Evolutionary conservation across 805 yeast genomes (phyloP).

Genomic region (Teunomyces aglyptinius): DNA sequence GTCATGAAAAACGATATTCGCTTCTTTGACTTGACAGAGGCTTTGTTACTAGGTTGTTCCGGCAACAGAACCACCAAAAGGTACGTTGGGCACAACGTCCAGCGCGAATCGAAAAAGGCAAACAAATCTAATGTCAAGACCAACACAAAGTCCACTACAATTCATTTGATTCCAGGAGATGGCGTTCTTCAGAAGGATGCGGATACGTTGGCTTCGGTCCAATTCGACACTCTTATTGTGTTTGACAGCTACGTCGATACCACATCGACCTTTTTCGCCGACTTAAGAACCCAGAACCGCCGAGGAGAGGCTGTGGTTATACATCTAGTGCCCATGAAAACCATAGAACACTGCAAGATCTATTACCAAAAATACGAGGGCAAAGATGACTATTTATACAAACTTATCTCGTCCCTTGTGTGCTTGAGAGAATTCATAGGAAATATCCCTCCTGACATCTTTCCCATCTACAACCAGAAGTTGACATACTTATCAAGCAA

Average conservation of each 20-base stretch:
- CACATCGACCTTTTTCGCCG: conserved; percentile 25
- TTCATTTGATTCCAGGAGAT: conserved; percentile 15
- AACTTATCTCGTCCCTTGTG: conserved; percentile 77
- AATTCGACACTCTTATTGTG: conserved; percentile 60
- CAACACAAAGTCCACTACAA: conserved; percentile 5
- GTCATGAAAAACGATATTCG: conserved; percentile 64
- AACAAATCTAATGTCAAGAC: conserved; percentile 6
- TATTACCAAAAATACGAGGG: conserved; percentile 36
- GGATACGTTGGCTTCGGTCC: conserved; percentile 20
- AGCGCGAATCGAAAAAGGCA: conserved; percentile 38
- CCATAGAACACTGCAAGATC: conserved; percentile 76
- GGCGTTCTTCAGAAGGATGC: conserved; percentile 19
- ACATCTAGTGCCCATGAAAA: conserved; percentile 70
- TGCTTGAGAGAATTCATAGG: conserved; percentile 83
- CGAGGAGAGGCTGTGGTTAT: conserved; percentile 50
- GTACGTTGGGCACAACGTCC: conserved; percentile 61
- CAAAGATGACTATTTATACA: conserved; percentile 49
- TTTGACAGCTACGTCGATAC: conserved; percentile 62
- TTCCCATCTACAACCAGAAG: conserved; percentile 70
- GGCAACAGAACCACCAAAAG: conserved; percentile 50
- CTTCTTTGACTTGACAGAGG: conserved; percentile 71
- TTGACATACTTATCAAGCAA: conserved; percentile 54
- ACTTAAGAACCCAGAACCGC: conserved; percentile 28
- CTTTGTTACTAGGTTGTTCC: conserved; percentile 58
- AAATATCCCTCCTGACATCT: conserved; percentile 70